Base-by-base conservation (phyloP, 176 grass and related monocot species). In the Zea luxurians region DNA sequence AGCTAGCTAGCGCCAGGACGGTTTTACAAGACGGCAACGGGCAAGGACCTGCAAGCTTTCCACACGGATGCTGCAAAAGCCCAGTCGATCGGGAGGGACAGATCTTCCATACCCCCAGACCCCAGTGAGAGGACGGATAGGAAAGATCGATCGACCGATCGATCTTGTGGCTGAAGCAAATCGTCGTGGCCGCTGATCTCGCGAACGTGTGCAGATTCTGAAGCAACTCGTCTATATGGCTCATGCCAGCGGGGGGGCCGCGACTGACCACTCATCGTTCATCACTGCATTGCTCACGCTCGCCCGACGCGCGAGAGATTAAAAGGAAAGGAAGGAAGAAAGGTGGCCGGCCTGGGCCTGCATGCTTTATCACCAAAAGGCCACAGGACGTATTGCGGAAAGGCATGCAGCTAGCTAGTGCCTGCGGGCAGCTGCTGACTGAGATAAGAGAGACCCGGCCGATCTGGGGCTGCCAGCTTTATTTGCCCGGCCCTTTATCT, bases 331-430 rank as follows among this genome's bases (percentile, higher is more conserved):
- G 27, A 9, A n/a, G 41, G 7, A 76, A 20, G 64, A 62, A 64
- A 55, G 41, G 63, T 65, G 75, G 35, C 35, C 16, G 0, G 49
- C 44, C 21, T 20, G 0, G 76, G 60, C 16, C 64, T 12, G 15
- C 74, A 21, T 86, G 18, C 13, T 41, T 41, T 40, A 61, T 62
- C 68, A 47, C 37, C 40, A 15, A 21, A 77, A 43, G 6, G 1
- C 7, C 63, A 41, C 64, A 64, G 48, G 27, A 54, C 52, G 52
- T 54, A 54, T 54, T 54, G 73, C 55, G 27, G 10, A 87, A 87
- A 78, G 74, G 74, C 68, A 21, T 35, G 50, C 0, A 3, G 21
- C 10, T 5, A 6, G 27, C 1, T 0, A 0, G 0, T 27, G 27
- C 27, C 27, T 27, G 27, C 27, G 27, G 27, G 27, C 27, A 27